Base-by-base conservation (phyloP, 2,329 filamentous ascomycete species). In the Elsinoe perseae region DNA sequence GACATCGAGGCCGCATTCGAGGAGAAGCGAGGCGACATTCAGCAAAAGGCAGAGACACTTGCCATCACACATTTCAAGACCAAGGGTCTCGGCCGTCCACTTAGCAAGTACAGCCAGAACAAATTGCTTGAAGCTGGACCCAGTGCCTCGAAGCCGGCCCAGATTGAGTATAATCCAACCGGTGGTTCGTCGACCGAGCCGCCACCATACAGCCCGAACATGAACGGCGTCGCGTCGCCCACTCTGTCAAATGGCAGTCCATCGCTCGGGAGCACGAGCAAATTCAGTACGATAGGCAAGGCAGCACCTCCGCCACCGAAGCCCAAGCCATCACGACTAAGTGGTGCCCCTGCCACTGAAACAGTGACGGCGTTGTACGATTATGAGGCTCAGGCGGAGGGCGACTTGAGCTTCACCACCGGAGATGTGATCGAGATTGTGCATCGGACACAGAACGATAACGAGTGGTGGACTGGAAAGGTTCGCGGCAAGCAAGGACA, bases 401-500 rank as follows among this genome's bases (percentile, higher is more conserved):
- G 91, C 2, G 93, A 98, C 68, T 75, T 98, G 60, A 95, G 88
- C 65, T 98, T 98, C 74, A 80, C 80, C 16, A 83, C 89, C 0
- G 91, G 92, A 4, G 93, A 98, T 60, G 75, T 86, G 3, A 97
- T 98, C 65, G 91, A 97, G 70, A 91, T 98, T 63, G 70, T 93
- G 2, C 80, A 79, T 59, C 80, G 88, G 63, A 95, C 89, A n/a
- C 78, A 81, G 60, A 96, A 95, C 65, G 85, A 89, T 53, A 97
- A 98, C 64, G 93, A 98, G 72, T 98, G 93, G 93, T 98, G 93
- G 93, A 85, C 80, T 7, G 93, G 93, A 34, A 87, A 83, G 68
- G 68, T 95, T 55, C 78, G 86, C 58, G 89, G 87, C 50, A 86
- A 85, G 72, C 77, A 87, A 66, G 93, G 93, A 23, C 92, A 97